These are phyloP conservation scores for Tolypocladium tropicale DNA, from an alignment of 2,329 filamentous ascomycete genomes.

Conservation along the genomic window DNA sequence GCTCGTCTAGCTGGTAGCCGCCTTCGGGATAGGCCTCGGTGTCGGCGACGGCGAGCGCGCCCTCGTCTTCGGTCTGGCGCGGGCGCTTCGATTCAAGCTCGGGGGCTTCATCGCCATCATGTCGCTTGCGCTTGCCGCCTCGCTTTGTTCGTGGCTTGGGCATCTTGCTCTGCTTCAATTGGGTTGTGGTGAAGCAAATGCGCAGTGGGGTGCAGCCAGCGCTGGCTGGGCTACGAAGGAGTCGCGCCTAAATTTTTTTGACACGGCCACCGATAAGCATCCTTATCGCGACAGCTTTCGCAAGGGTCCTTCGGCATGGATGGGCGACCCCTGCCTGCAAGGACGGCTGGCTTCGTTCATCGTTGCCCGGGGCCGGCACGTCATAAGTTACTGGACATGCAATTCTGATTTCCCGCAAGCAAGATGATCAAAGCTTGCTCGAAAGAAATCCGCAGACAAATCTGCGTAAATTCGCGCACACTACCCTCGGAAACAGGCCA, in stretches of 20 bases:
- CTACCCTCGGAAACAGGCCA: no score
- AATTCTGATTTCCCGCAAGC: no score
- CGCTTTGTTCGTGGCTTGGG: slow-evolving; percentile 34
- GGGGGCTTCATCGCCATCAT: slow-evolving; percentile 14
- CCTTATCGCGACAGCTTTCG: background rate
- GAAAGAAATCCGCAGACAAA: no score
- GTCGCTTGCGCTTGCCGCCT: slow-evolving; percentile 27
- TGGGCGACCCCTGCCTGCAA: background rate
- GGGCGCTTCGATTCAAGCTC: slow-evolving; percentile 15
- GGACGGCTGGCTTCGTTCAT: no score
- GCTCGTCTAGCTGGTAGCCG: slow-evolving; percentile 12
- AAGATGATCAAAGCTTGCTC: no score
- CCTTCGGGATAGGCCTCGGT: slow-evolving; percentile 6
- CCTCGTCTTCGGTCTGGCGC: slow-evolving; percentile 10
- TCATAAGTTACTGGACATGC: no score
- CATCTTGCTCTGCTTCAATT: slow-evolving; percentile 18
- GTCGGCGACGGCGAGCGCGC: no score
- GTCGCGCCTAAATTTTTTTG: slow-evolving; percentile 3
- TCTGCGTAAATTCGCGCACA: no score
- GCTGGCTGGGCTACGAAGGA: background rate
- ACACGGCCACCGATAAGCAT: slow-evolving; percentile 5
- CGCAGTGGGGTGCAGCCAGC: background rate
- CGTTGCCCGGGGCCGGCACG: no score
- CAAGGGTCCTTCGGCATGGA: background rate
- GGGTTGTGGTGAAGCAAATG: background rate